phyloP scores from a whole-genome alignment of 2,329 filamentous ascomycete species.

The Monascus ruber region DNA sequence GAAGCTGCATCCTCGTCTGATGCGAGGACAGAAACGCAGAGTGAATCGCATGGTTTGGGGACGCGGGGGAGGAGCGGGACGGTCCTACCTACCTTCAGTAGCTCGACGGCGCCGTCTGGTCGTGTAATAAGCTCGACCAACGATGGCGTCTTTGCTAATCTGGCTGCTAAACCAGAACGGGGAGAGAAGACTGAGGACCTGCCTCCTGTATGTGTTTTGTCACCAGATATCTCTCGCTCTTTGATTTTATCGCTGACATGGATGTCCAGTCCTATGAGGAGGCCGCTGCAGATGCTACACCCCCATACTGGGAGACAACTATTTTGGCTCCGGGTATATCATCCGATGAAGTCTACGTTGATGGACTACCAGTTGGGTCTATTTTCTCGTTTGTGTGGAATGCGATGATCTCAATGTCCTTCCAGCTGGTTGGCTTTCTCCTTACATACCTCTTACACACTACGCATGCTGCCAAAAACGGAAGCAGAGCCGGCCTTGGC shows the following conservation, averaged over 20 bases:
- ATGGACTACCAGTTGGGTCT: slow-evolving; percentile 83
- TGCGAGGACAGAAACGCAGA: slow-evolving; percentile 8
- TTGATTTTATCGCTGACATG: slow-evolving; percentile 3
- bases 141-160: slow-evolving; percentile 92
- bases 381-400: slow-evolving; percentile 69
- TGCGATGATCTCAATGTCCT: slow-evolving; percentile 93
- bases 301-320: slow-evolving; percentile 98
- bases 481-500: slow-evolving; percentile 83
- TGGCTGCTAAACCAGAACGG: slow-evolving; percentile 78
- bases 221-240: background rate
- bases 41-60: slow-evolving; percentile 8
- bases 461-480: slow-evolving; percentile 95
- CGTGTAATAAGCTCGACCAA: slow-evolving; percentile 62
- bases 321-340: slow-evolving; percentile 86
- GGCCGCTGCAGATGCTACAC: slow-evolving; percentile 88
- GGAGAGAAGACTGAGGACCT: slow-evolving; percentile 77
- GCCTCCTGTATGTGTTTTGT: slow-evolving; percentile 62
- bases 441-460: slow-evolving; percentile 97
- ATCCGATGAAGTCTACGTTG: slow-evolving; percentile 92
- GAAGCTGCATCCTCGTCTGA: slow-evolving; percentile 17
- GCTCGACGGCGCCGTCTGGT: slow-evolving; percentile 27
- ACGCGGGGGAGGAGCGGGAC: slow-evolving; percentile 39
- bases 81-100: slow-evolving; percentile 42
- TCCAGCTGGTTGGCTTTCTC: slow-evolving; percentile 92
- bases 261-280: slow-evolving; percentile 78